Conservation (phyloP, 2,329 filamentous ascomycete species). For the Apiospora malaysiana region DNA sequence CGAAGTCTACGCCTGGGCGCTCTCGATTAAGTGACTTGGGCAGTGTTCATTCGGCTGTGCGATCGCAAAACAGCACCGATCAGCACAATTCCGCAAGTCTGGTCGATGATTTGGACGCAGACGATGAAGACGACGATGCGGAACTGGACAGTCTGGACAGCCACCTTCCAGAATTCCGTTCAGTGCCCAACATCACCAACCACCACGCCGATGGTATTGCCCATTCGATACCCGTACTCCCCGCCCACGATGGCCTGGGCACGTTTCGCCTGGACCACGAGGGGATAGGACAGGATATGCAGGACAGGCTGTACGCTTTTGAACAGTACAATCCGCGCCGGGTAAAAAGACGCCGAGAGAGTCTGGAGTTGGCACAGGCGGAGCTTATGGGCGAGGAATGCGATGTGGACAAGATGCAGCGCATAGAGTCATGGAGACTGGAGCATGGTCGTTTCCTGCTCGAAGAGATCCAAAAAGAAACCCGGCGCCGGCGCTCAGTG, state of each 20-base stretch:
- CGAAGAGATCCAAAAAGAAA: constrained; percentile 89
- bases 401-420: constrained; percentile 76
- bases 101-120: constrained; percentile 48
- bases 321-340: constrained; percentile 82
- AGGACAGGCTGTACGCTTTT: constrained; percentile 88
- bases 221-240: constrained; percentile 75
- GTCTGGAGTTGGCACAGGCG: constrained; percentile 55
- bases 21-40: constrained; percentile 82
- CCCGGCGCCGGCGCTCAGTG: constrained; percentile 61
- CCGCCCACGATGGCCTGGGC: constrained; percentile 89
- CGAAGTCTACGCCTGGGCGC: constrained; percentile 69
- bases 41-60: constrained; percentile 73
- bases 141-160: constrained; percentile 95
- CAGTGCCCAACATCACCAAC: constrained; percentile 54
- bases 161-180: constrained; percentile 85
- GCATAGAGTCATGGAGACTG: constrained; percentile 90
- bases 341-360: constrained; percentile 59
- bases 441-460: constrained; percentile 87
- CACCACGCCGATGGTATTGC: constrained; percentile 47
- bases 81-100: constrained; percentile 47
- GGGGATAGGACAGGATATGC: constrained; percentile 61
- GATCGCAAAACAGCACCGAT: constrained; percentile 59
- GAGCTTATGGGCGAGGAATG: constrained; percentile 62
- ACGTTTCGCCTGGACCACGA: constrained; percentile 74
- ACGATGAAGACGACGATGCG: constrained; percentile 67